Evolutionary conservation across 352 stramenopile species (phyloP), one percentile per base, ranked within the genome.

Genomic region (Phytophthora syringae): DNA sequence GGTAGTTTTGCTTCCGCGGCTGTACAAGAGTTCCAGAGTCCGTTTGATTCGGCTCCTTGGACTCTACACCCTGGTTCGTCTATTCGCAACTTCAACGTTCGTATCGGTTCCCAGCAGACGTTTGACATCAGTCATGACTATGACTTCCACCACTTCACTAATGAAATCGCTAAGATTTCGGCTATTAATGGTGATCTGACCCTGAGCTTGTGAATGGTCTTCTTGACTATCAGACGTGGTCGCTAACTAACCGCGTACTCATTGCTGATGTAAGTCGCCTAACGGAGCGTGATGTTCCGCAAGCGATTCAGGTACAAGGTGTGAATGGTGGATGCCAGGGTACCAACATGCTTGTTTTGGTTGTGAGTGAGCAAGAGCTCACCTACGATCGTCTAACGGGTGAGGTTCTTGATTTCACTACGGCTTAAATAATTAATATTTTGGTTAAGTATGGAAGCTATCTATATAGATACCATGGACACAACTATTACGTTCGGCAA

Each of bases 111-210:
- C 2, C 15, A 43, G 4, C 68, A 76, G 48, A 40, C 53, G 1
- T 76, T 76, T n/a, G 39, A 60, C 15, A 60, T 68, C 15, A 60
- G 30, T 5, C 20, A 64, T 47, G 68, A 76, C 37, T 76, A 66
- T 21, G 62, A 72, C 21, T 76, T 57, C 42, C 15, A 54, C 12
- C 5, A 40, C 0, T 76, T 64, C 28, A 18, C 11, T 11, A 51
- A 72, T 53, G 61, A 72, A 37, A 60, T 68, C 2, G 28, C 34
- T 6, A 76, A 76, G 39, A 11, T 76, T 15, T 22, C 18, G 40
- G 43, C 61, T 2, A 68, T 76, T 22, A 76, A 76, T 50, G 67
- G 61, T 56, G 51, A 55, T 52, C 47, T 63, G 1, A 63, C 56
- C 52, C 53, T 24, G 36, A 67, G 28, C 48, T 71, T 4, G 21